Evolutionary conservation across 75 land plant genomes (phyloP).

Genomic region (Cryptomeria japonica): DNA sequence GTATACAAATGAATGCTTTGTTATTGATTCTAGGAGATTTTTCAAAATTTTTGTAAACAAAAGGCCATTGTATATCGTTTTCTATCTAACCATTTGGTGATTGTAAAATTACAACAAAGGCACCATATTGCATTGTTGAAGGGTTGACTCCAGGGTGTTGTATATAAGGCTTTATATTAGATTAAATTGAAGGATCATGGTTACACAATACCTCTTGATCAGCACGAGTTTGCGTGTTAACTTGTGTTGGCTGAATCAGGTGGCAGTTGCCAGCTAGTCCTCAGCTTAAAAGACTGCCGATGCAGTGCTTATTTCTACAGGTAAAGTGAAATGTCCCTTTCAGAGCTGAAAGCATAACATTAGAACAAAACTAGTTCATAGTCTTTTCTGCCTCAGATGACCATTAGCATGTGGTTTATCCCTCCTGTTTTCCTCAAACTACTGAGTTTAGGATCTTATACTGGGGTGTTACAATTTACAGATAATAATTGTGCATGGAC

Average conservation of each 20-base stretch:
- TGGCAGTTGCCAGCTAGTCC: slow-evolving; percentile 12
- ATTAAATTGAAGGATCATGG: slow-evolving; percentile 1
- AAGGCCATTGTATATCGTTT: background rate
- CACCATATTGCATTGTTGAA: background rate
- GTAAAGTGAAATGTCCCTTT: slow-evolving; percentile 11
- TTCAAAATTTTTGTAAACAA: background rate
- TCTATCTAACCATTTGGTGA: background rate
- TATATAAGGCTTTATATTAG: background rate
- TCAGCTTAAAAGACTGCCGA: slow-evolving; percentile 2
- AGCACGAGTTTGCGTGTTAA: slow-evolving; percentile 11
- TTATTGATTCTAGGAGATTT: background rate
- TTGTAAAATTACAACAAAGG: background rate
- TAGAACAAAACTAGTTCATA: background rate
- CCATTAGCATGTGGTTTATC: slow-evolving; percentile 8
- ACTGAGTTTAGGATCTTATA: background rate
- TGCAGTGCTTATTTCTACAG: slow-evolving; percentile 13
- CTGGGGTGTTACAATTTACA: background rate
- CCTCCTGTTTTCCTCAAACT: background rate
- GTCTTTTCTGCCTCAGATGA: background rate
- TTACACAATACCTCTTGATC: background rate
- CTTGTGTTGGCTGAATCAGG: slow-evolving; percentile 12
- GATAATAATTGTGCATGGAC: background rate
- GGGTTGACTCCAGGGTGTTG: background rate
- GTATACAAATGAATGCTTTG: background rate
- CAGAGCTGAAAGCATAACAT: slow-evolving; percentile 6